phyloP scores from a whole-genome alignment of 1,284 basidiomycete genomes.

The Austroboletus rostrupii region DNA sequence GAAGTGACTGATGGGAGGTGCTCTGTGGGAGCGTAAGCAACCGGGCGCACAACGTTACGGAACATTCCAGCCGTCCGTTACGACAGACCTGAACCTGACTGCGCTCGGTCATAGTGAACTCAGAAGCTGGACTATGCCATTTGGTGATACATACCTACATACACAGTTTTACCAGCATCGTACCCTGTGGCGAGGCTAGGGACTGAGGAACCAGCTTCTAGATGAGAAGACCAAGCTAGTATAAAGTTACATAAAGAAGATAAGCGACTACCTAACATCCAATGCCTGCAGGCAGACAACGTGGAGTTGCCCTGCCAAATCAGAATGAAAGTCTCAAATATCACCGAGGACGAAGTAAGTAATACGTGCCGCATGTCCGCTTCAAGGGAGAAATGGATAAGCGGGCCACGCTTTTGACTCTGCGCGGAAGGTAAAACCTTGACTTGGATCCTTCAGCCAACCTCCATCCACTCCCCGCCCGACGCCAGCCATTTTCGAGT shows the following conservation, averaged over 20 bases:
- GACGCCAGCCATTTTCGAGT: slow-evolving; percentile 24
- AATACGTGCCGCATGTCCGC: slow-evolving; percentile 33
- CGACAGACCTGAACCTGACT: slow-evolving; percentile 1
- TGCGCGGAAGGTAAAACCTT: slow-evolving; percentile 33
- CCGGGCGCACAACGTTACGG: slow-evolving; percentile 9
- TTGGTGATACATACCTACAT: not conserved
- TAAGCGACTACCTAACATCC: slow-evolving; percentile 24
- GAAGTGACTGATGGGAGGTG: slow-evolving; percentile 42
- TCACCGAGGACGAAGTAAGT: slow-evolving; percentile 33
- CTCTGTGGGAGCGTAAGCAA: slow-evolving; percentile 24
- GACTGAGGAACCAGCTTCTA: slow-evolving; percentile 1
- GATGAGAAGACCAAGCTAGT: slow-evolving; percentile 6
- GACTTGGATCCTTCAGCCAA: slow-evolving; percentile 24
- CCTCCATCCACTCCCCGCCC: slow-evolving; percentile 20
- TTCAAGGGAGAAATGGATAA: slow-evolving; percentile 37
- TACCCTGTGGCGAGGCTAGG: not conserved
- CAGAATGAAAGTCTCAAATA: slow-evolving; percentile 27
- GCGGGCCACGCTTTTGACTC: slow-evolving; percentile 47
- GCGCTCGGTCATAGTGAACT: not conserved
- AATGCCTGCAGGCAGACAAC: slow-evolving; percentile 70
- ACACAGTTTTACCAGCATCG: not conserved
- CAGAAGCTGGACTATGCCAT: not conserved
- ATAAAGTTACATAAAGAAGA: slow-evolving; percentile 32
- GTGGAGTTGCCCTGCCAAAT: slow-evolving; percentile 40
- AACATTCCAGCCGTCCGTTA: slow-evolving; percentile 2